Evolutionary conservation across 306 rosid genomes (phyloP), one percentile per base, ranked within the genome.

Genomic region (Prunus mongolica): DNA sequence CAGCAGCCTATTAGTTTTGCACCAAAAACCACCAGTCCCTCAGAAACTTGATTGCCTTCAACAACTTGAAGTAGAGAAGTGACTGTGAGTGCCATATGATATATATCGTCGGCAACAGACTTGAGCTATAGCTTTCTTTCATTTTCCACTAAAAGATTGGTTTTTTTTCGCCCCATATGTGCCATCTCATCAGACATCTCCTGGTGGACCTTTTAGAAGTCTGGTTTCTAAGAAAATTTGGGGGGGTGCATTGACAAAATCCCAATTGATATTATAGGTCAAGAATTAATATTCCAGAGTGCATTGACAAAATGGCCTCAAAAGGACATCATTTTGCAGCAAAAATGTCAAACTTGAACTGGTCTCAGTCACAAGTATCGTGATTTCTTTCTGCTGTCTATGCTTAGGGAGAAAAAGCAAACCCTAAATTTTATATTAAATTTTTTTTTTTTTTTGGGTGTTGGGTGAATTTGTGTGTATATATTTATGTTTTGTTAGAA

Each of bases 61-160:
- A 22, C 11, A 54, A 67, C 55, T 30, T 45, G 32, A 25, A 25
- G 34, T 72, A 58, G 25, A 22, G 10, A 57, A 10, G 65, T 25
- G 64, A 63, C 41, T 50, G 19, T 72, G 67, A 78, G 66, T 38
- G 46, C 71, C 74, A 5, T 32, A 32, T 32, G 38, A 32, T 32
- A 5, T 32, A 65, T n/a, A 34, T 9, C 38, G 14, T 55, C 18
- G 24, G 62, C 61, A 38, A 25, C 65, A 25, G 24, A 27, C 65
- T 46, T 44, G 61, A 74, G 12, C 63, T 61, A 32, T 32, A 32
- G 38, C 55, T 58, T 57, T 34, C 44, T 6, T 79, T 58, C 79
- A 68, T 74, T 74, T 32, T 49, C 79, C 72, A 50, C 62, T 34
- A 50, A 60, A 80, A 73, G 62, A 52, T 66, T 24, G 69, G 3